These are phyloP conservation scores for Suhomyces sp. DNA, from an alignment of 805 yeast genomes.

Conservation along the genomic window DNA sequence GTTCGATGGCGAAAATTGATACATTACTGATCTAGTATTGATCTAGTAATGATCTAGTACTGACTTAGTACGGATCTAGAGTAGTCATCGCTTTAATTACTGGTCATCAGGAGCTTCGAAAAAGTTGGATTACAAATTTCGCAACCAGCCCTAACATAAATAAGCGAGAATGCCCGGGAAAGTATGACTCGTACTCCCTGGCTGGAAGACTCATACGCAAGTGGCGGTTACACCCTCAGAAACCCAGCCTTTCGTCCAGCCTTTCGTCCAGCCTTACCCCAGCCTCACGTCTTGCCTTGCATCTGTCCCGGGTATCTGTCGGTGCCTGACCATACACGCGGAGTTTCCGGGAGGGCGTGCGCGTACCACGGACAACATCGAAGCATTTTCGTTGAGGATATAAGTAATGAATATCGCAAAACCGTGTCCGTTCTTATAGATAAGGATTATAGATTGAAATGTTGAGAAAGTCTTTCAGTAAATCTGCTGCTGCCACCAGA, in stretches of 20 bases:
- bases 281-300: neutral
- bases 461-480: conserved; percentile 15
- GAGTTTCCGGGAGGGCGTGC: conserved; percentile 5
- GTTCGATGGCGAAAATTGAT: no score
- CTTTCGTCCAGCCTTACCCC: neutral
- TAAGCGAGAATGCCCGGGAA: neutral
- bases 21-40: no score
- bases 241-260: neutral
- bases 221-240: no score
- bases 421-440: neutral
- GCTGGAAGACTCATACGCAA: no score
- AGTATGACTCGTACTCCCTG: neutral
- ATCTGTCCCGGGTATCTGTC: neutral
- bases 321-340: neutral
- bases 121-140: neutral
- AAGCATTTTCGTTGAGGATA: conserved; percentile 6
- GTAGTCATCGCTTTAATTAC: neutral
- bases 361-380: conserved; percentile 7
- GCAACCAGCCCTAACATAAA: neutral
- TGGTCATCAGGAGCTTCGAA: neutral
- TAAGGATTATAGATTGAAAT: conserved; percentile 3
- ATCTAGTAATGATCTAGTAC: no score
- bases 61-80: no score
- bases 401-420: neutral
- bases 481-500: conserved; percentile 4